phyloP scores from a whole-genome alignment of 176 grass and related monocot genomes.

The Leersia perrieri region DNA sequence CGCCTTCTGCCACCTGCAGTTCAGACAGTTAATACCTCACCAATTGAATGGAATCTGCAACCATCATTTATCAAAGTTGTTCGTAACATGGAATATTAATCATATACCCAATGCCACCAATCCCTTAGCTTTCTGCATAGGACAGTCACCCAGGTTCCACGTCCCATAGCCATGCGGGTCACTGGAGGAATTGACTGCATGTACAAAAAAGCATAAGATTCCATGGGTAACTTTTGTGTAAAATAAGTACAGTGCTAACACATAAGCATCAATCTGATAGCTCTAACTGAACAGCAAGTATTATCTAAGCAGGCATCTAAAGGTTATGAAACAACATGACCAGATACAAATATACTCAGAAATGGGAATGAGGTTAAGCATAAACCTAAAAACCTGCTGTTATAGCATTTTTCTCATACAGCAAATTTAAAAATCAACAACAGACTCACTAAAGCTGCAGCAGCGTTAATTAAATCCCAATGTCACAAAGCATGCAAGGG shows the following conservation, averaged over 20 bases:
- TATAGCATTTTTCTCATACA: not conserved
- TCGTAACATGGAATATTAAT: conserved; percentile 21
- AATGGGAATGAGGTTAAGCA: not conserved
- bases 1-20: conserved; percentile 94
- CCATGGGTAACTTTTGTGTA: not conserved
- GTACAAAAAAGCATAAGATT: conserved; percentile 42
- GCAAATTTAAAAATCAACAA: not conserved
- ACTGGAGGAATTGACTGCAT: conserved; percentile 96
- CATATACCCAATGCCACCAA: conserved; percentile 97
- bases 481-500: not conserved
- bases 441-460: not conserved
- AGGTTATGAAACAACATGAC: not conserved
- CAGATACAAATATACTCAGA: not conserved
- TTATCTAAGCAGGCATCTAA: not conserved
- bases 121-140: conserved; percentile 95
- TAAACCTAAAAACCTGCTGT: not conserved
- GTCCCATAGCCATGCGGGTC: conserved; percentile 94
- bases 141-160: conserved; percentile 91
- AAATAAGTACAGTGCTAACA: not conserved
- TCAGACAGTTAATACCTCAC: conserved; percentile 37
- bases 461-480: not conserved
- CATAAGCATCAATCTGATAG: not conserved
- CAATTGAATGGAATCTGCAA: conserved; percentile 22
- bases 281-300: not conserved
- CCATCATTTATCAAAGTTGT: conserved; percentile 22